These are phyloP conservation scores for Jimgerdemannia flammicorona DNA, from an alignment of 192 early-diverging fungal genomes.

Conservation along the genomic window DNA sequence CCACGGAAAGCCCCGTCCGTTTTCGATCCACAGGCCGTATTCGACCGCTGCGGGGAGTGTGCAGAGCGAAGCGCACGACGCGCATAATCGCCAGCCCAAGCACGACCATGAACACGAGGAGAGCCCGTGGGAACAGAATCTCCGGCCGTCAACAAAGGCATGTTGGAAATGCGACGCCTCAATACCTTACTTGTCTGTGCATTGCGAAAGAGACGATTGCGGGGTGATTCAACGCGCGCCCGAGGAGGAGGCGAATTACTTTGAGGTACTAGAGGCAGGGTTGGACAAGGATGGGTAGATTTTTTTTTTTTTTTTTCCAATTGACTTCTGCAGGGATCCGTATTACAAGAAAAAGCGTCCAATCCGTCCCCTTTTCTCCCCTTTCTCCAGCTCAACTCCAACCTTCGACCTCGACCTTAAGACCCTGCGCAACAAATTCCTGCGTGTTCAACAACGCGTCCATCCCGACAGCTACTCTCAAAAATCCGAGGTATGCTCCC, in stretches of 20 bases:
- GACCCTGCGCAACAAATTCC: conserved; percentile 59
- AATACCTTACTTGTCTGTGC: conserved; percentile 36
- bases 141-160: conserved; percentile 9
- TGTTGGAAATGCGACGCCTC: conserved; percentile 65
- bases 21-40: conserved; percentile 1
- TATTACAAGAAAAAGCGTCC: no score
- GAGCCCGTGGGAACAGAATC: background rate
- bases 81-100: conserved; percentile 3
- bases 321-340: background rate
- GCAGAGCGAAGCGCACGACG: background rate
- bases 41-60: background rate
- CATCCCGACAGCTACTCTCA: conserved; percentile 84
- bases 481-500: conserved; percentile 42
- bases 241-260: conserved; percentile 45
- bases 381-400: conserved; percentile 28
- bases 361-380: no score
- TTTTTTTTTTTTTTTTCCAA: background rate
- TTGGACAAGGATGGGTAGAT: conserved; percentile 18
- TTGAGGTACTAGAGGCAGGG: conserved; percentile 48
- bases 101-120: conserved; percentile 7
- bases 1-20: background rate
- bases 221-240: conserved; percentile 53
- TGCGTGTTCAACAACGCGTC: conserved; percentile 73
- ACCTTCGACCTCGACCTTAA: conserved; percentile 66
- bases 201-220: conserved; percentile 57